These are phyloP conservation scores for Agaricales sp. DNA, from an alignment of 1,284 basidiomycete species.

Conservation along the genomic window DNA sequence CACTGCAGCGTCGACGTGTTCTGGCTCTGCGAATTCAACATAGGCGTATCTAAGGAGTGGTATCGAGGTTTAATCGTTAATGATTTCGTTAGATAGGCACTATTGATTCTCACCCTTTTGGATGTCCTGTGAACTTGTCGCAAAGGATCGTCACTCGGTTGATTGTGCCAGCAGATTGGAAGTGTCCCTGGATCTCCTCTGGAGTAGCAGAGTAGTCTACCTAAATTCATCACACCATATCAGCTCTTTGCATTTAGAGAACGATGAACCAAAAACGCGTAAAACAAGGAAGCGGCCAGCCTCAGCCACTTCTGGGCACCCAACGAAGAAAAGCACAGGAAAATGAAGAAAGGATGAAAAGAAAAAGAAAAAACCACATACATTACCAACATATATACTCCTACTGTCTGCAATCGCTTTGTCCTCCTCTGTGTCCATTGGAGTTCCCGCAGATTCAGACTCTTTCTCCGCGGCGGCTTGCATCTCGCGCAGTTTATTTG, in stretches of 20 bases:
- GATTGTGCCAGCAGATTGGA: constrained; percentile 95
- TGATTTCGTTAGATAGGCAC: constrained; percentile 3
- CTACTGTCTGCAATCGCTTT: constrained; percentile 73
- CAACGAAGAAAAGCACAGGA: no score
- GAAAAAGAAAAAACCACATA: constrained; percentile 32
- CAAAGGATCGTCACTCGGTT: constrained; percentile 99
- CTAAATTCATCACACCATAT: constrained; percentile 30
- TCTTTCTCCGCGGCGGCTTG: constrained; percentile 79
- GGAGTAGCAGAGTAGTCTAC: constrained; percentile 98
- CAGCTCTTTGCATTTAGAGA: constrained; percentile 5
- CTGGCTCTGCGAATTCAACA: constrained; percentile 96
- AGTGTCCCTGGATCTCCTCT: constrained; percentile 97
- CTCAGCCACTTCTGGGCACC: no score
- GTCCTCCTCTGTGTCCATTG: constrained; percentile 71
- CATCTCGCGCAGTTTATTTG: constrained; percentile 81
- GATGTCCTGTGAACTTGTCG: constrained; percentile 99
- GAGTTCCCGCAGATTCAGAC: constrained; percentile 26
- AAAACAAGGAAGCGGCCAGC: no score
- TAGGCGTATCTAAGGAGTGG: constrained; percentile 75
- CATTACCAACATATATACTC: constrained; percentile 96
- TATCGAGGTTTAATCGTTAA: constrained; percentile 5
- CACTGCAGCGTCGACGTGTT: constrained; percentile 85
- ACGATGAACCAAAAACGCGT: no score
- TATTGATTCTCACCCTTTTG: constrained; percentile 76
- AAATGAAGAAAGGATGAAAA: constrained; percentile 7